These are phyloP conservation scores for Acorus calamus DNA, from an alignment of 106 monocot species.

Conservation along the genomic window DNA sequence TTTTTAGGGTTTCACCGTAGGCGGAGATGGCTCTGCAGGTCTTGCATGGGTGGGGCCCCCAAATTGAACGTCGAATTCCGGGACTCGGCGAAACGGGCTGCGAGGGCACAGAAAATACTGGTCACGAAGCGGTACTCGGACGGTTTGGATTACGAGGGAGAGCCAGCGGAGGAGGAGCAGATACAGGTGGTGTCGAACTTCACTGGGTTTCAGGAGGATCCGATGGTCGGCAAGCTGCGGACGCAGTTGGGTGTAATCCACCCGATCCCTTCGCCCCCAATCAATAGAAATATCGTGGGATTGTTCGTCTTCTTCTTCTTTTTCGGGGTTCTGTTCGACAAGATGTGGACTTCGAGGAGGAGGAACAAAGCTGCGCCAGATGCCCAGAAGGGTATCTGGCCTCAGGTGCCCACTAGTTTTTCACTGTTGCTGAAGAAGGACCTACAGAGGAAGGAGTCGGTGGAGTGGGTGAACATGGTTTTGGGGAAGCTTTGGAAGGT, in stretches of 20 bases:
- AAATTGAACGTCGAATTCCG: conserved; percentile 7
- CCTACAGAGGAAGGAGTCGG: conserved; percentile 92
- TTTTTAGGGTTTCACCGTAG: not conserved
- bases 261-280: conserved; percentile 70
- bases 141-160: conserved; percentile 25
- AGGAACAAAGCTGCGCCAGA: conserved; percentile 26
- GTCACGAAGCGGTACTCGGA: conserved; percentile 24
- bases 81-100: conserved; percentile 9
- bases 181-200: conserved; percentile 30
- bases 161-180: conserved; percentile 5
- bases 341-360: conserved; percentile 76
- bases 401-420: conserved; percentile 93
- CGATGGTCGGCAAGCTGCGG: conserved; percentile 72
- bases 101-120: conserved; percentile 23
- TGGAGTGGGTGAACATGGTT: conserved; percentile 99
- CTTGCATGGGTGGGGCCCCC: conserved; percentile 1
- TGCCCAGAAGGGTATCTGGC: conserved; percentile 45
- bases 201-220: conserved; percentile 57
- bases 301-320: conserved; percentile 92
- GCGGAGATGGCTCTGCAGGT: conserved; percentile 11
- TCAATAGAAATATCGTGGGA: conserved; percentile 60
- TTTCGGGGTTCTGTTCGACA: conserved; percentile 83
- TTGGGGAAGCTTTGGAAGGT: conserved; percentile 97
- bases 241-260: conserved; percentile 89
- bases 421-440: conserved; percentile 85